Evolutionary conservation across 805 yeast species (phyloP).

Genomic region (Starmerella apis): DNA sequence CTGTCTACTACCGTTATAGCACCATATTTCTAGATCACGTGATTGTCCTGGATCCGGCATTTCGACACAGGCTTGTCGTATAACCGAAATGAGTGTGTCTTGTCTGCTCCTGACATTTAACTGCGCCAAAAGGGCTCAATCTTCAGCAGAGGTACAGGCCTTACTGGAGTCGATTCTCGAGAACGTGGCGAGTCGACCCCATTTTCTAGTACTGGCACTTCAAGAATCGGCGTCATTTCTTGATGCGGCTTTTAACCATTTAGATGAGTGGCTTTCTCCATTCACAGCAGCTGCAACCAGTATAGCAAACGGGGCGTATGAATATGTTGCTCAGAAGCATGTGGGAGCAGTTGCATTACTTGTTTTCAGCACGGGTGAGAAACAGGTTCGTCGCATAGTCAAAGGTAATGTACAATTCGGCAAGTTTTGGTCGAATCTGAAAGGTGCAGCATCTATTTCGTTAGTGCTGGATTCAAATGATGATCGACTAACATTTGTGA

Average conservation of each 20-base stretch:
- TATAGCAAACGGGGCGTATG: constrained; percentile 24
- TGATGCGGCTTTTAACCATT: constrained; percentile 28
- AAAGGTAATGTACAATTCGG: constrained; percentile 37
- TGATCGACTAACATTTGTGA: constrained; percentile 48
- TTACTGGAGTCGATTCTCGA: background rate
- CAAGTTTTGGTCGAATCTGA: constrained; percentile 47
- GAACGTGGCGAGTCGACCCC: constrained; percentile 15
- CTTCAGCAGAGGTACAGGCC: constrained; percentile 8
- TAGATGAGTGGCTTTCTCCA: constrained; percentile 25
- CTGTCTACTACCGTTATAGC: too few relatives aligned
- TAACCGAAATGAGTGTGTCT: background rate
- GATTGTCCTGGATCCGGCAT: background rate
- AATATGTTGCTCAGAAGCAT: constrained; percentile 18
- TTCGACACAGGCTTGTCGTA: background rate
- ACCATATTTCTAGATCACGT: too few relatives aligned
- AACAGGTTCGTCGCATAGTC: constrained; percentile 24
- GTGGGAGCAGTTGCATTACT: constrained; percentile 30
- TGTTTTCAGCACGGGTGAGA: constrained; percentile 33
- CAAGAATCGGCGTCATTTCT: constrained; percentile 33
- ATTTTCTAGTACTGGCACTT: constrained; percentile 30
- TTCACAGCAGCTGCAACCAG: constrained; percentile 14
- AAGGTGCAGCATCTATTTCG: constrained; percentile 54
- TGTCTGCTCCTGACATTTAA: constrained; percentile 20
- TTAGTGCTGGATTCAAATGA: constrained; percentile 38
- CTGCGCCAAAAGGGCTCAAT: constrained; percentile 19